Evolutionary conservation across 2,329 filamentous ascomycete species (phyloP).

Genomic region (Pseudocercospora musae): DNA sequence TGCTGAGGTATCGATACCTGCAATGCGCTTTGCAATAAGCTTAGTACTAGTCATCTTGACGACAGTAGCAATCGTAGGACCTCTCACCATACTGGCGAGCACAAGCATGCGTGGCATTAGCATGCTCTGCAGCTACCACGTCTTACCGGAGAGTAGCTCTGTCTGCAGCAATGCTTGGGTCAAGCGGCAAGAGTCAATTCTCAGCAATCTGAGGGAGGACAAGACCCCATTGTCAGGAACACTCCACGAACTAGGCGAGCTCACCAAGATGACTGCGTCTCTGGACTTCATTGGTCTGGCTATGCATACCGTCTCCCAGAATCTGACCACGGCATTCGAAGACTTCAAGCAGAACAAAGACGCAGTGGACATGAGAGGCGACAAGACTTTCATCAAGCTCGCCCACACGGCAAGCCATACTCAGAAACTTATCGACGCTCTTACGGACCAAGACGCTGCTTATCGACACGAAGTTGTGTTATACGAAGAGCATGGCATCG

Average conservation of each 20-base stretch:
- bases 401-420: not conserved
- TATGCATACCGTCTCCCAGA: slow-evolving; percentile 8
- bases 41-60: not conserved
- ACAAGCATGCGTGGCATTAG: slow-evolving; percentile 1
- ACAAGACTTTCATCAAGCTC: not conserved
- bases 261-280: slow-evolving; percentile 7
- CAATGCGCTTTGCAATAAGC: not conserved
- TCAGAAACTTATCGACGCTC: slow-evolving; percentile 3
- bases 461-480: slow-evolving; percentile 1
- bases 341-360: slow-evolving; percentile 1
- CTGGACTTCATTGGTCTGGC: slow-evolving; percentile 14
- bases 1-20: not conserved
- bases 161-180: slow-evolving; percentile 6
- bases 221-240: slow-evolving; percentile 8
- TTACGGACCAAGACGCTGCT: slow-evolving; percentile 5
- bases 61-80: slow-evolving; percentile 2
- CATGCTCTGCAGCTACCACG: not conserved
- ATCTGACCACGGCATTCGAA: slow-evolving; percentile 3
- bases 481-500: slow-evolving; percentile 3
- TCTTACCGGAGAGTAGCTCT: not conserved
- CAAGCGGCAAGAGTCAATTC: not conserved
- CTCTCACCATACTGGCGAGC: not conserved
- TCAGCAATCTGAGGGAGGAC: not conserved
- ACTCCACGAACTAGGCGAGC: slow-evolving; percentile 3
- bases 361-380: not conserved